A percentile compares a stretch with the other conserved stretches of the same genome.
phyloP scores from a whole-genome alignment of 352 stramenopile species.

The Phytophthora ohioensis region DNA sequence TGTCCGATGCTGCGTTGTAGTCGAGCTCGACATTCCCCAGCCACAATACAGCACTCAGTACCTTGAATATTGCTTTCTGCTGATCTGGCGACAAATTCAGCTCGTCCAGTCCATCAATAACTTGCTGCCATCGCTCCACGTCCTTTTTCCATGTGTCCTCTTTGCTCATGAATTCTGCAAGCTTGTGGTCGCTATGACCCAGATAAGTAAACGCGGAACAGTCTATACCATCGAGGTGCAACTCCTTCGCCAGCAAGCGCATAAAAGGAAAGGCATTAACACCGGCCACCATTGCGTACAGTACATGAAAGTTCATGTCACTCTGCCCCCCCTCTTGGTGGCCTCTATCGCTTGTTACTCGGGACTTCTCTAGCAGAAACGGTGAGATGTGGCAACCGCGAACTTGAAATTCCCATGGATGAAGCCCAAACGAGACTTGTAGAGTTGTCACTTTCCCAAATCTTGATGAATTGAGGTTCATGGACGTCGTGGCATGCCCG shows the following conservation, averaged over 20 bases:
- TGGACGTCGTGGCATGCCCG: slow-evolving; percentile 66
- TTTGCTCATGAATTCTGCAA: slow-evolving; percentile 31
- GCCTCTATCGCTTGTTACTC: slow-evolving; percentile 51
- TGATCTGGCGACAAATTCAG: slow-evolving; percentile 49
- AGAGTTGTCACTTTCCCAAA: slow-evolving; percentile 77
- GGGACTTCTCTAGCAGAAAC: slow-evolving; percentile 75
- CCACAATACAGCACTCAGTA: slow-evolving; percentile 77
- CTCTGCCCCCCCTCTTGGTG: neutral
- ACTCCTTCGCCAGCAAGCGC: slow-evolving; percentile 43
- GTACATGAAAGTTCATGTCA: slow-evolving; percentile 77
- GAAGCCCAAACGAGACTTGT: slow-evolving; percentile 50
- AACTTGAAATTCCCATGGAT: slow-evolving; percentile 67
- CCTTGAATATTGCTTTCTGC: slow-evolving; percentile 63
- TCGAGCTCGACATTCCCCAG: slow-evolving; percentile 74
- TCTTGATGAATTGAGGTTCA: slow-evolving; percentile 80
- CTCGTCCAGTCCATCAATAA: slow-evolving; percentile 58
- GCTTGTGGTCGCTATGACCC: slow-evolving; percentile 44
- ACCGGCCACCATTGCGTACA: slow-evolving; percentile 74
- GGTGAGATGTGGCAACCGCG: slow-evolving; percentile 60
- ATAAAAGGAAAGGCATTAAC: slow-evolving; percentile 55
- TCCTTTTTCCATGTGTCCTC: slow-evolving; percentile 65
- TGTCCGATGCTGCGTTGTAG: slow-evolving; percentile 19
- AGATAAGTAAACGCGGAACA: slow-evolving; percentile 66
- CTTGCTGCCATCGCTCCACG: slow-evolving; percentile 68
- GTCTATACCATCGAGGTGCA: slow-evolving; percentile 48